Base-by-base conservation (phyloP, 1,284 basidiomycete species). In the Chondrostereum purpureum region DNA sequence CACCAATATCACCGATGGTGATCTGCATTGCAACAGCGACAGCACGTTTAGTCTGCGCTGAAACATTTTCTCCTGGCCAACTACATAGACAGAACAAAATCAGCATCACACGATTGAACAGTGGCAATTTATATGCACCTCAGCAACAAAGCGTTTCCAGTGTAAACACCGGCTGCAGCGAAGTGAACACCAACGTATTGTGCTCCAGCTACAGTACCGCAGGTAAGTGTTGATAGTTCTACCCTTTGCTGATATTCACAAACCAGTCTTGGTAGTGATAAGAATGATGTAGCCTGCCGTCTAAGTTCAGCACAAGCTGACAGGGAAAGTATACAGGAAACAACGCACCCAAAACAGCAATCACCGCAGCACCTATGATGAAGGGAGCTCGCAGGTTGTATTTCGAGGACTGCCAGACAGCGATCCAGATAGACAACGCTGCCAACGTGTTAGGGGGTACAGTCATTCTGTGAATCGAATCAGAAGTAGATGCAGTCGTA, bases 11-110 rank as follows among this genome's bases (percentile, higher is more conserved):
- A 5, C 81, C 81, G 10, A 84, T 73, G 12, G 72, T 74, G 47
- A 87, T 83, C 57, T 83, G 80, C 71, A 82, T 73, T 1, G 79
- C 82, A 2, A 80, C 69, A 0, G 75, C 77, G 1, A 79, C 70
- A 1, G 81, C 83, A 4, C 82, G 73, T 56, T 84, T 83, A 1
- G 81, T 85, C 54, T 84, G 82, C 2, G 76, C 77, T 5, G 76
- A 77, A n/a, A 84, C 76, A 51, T 85, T 85, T 61, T 84, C 80
- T n/a, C 75, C 69, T 0, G 81, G 80, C 75, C 81, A 81, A 46
- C 75, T 77, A 31, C 8, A 31, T n/a, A 8, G n/a, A 31, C 8
- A 8, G 8, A n/a, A 31, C 8, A 31, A 31, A 8, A 31, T n/a
- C n/a, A n/a, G n/a, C n/a, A n/a, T n/a, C n/a, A n/a, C n/a, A n/a